Evolutionary conservation across 139 green algal genomes (phyloP), one percentile per base, ranked within the genome.

Genomic region (Tetraselmis chui): DNA sequence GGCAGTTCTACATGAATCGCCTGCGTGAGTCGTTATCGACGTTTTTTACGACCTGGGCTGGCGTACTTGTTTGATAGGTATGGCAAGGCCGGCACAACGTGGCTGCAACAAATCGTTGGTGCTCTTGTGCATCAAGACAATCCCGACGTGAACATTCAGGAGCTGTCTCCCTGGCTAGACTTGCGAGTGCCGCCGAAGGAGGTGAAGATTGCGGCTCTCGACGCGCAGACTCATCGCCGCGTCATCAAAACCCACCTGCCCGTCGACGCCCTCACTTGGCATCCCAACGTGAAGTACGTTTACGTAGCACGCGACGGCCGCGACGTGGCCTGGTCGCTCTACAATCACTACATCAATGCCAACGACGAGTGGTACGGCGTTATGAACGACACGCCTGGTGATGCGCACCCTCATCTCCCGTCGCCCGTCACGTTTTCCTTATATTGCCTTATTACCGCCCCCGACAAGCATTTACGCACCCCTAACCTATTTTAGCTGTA

Each of bases 231-330:
- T 29, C 24, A n/a, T 2, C 58, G 27, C 32, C 45, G 80, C n/a
- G 29, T 84, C 74, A 28, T 84, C 28, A 84, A 84, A 74, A 84
- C 80, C 59, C 80, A 84, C 59, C 29, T 84, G 2, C 80, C 80
- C 28, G n/a, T 74, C 11, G 59, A 78, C 11, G 80, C 58, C 59
- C 59, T 84, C 22, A 2, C 29, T 26, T 32, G 67, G 22, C 23
- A 79, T 32, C 30, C 74, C 30, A 75, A 45, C 2, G 25, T 28
- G n/a, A 84, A 84, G 76, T 81, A 84, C 74, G 75, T 84, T 24
- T 84, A 84, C 81, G 75, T 84, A 11, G 27, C 28, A 2, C 74
- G 81, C 2, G 81, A 84, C 81, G 81, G 81, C n/a, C 81, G 81
- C 11, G 81, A 84, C 32, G 67, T 76, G 23, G 79, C 79, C 23